phyloP scores from a whole-genome alignment of 2,329 filamentous ascomycete genomes.

The Chalara sp. region DNA sequence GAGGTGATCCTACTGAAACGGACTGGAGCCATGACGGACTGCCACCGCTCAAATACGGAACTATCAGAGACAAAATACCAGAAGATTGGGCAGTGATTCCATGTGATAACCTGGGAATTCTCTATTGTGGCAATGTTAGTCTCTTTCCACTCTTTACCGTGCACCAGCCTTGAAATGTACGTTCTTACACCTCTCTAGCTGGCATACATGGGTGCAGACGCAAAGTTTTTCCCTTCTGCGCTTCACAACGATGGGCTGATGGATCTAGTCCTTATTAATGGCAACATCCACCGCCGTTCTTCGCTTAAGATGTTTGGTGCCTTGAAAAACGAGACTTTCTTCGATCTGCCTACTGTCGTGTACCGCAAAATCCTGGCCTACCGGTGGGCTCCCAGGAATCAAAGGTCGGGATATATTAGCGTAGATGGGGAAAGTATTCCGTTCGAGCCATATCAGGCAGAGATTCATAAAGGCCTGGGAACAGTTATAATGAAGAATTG shows the following conservation, averaged over 20 bases:
- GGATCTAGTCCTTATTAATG: slow-evolving; percentile 74
- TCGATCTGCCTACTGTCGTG: slow-evolving; percentile 66
- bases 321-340: slow-evolving; percentile 66
- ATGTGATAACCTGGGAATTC: slow-evolving; percentile 73
- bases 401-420: slow-evolving; percentile 73
- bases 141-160: not conserved
- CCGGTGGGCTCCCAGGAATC: slow-evolving; percentile 66
- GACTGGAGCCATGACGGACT: slow-evolving; percentile 39
- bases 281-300: slow-evolving; percentile 59
- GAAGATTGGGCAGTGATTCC: slow-evolving; percentile 65
- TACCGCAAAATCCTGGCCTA: slow-evolving; percentile 80
- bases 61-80: slow-evolving; percentile 66
- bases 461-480: slow-evolving; percentile 73
- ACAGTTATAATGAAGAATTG: slow-evolving; percentile 41
- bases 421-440: slow-evolving; percentile 84
- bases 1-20: not conserved
- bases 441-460: slow-evolving; percentile 82
- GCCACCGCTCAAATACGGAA: slow-evolving; percentile 69
- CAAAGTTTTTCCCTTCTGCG: slow-evolving; percentile 79
- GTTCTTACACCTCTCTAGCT: slow-evolving; percentile 42
- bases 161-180: not conserved
- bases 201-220: slow-evolving; percentile 77
- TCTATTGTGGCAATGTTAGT: slow-evolving; percentile 80
- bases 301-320: slow-evolving; percentile 61
- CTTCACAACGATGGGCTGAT: slow-evolving; percentile 75